Evolutionary conservation across 2,329 filamentous ascomycete genomes (phyloP), one percentile per base, ranked within the genome.

Genomic region (Sarocladium kiliense): DNA sequence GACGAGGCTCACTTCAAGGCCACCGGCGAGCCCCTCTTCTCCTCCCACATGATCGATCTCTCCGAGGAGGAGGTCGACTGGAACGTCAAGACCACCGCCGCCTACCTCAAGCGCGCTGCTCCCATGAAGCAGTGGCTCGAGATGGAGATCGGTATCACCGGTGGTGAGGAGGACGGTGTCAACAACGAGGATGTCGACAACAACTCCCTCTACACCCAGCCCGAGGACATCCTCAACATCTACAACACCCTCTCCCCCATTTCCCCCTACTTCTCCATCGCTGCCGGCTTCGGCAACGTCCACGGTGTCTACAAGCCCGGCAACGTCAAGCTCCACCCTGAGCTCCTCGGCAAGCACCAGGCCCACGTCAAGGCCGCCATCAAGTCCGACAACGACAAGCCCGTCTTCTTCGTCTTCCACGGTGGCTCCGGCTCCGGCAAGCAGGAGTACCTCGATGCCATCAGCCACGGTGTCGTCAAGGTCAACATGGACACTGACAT

Each of bases 111-210:
- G 85, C 89, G 93, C 65, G 90, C 88, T 70, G 91, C 91, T 51
- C 91, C 92, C 66, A 91, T 97, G 90, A 96, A 95, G 84, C 91
- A 97, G 77, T 97, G 91, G 91, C 85, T 99, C 64, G 94, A 99
- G 85, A 99, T 97, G 93, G 88, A 91, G 73, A 79, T 77, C 63
- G 72, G 73, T 71, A 95, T 97, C 77, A 97, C 94, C 59, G 93
- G 92, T 79, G 91, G 92, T 77, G 92, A 97, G 80, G 92, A 97
- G 76, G 92, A 97, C 66, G 93, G 93, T 77, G 92, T 97, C 74
- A 96, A 97, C 88, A 97, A 97, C 81, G 91, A 96, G 78, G 84
- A 87, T 65, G 92, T 97, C 64, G 92, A 97, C 83, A 97, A 97
- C 85, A 88, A 88, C 81, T 89, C 89, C 59, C 86, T 97, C 63